Evolutionary conservation across 2,329 filamentous ascomycete genomes (phyloP).

Genomic region (Sordariomycetes sp.): DNA sequence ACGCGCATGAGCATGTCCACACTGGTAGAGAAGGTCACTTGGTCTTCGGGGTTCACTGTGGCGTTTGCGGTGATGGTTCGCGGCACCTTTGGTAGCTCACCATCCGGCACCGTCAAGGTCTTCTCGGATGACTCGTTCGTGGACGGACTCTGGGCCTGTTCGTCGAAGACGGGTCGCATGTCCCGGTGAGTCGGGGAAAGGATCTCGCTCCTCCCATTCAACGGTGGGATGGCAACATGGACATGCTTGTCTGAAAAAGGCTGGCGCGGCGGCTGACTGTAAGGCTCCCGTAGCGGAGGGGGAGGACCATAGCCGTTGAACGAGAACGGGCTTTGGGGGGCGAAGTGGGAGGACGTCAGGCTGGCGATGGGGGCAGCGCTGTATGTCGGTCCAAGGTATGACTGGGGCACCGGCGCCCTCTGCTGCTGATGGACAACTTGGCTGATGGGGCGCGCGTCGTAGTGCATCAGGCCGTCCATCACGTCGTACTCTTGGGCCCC

Average conservation of each 20-base stretch:
- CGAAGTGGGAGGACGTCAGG: constrained; percentile 30
- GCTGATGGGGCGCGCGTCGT: constrained; percentile 30
- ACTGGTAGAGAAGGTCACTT: constrained; percentile 65
- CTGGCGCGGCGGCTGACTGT: constrained; percentile 13
- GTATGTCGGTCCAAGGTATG: constrained; percentile 33
- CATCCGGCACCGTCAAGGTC: not conserved
- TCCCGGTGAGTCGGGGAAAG: constrained; percentile 13
- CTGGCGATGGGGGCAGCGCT: constrained; percentile 28
- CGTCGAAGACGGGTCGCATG: constrained; percentile 17
- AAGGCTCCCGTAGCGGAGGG: constrained; percentile 20
- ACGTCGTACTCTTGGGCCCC: constrained; percentile 27
- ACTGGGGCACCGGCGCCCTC: constrained; percentile 26
- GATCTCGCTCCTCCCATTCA: not conserved
- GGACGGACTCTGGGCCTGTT: constrained; percentile 20
- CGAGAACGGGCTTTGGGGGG: constrained; percentile 28
- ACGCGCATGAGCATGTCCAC: constrained; percentile 83
- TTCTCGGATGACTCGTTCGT: constrained; percentile 20
- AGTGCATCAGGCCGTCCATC: constrained; percentile 35
- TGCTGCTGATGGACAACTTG: constrained; percentile 27
- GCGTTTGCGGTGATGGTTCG: constrained; percentile 34
- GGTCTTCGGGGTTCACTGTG: constrained; percentile 31
- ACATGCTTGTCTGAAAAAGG: constrained; percentile 8
- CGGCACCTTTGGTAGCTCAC: constrained; percentile 10
- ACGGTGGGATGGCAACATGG: constrained; percentile 8
- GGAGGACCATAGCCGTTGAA: constrained; percentile 30